Percentiles rank a stretch among this genome's conserved stretches.
phyloP scores from a whole-genome alignment of 75 land plant genomes.

The Adiantum capillusveneris region DNA sequence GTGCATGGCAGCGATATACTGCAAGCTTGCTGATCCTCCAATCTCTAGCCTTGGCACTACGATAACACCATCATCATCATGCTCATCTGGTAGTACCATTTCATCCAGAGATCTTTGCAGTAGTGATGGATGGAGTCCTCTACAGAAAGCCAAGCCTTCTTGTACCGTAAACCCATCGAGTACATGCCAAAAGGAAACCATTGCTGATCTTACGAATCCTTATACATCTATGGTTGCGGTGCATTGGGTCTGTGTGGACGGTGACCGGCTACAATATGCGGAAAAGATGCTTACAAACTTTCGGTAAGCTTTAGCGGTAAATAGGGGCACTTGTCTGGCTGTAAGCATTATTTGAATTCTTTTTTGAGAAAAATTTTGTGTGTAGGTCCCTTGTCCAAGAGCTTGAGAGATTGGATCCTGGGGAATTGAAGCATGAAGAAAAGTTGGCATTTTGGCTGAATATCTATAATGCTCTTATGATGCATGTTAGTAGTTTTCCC shows the following conservation, averaged over 20 bases:
- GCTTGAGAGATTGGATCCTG: constrained; percentile 25
- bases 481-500: constrained; percentile 23
- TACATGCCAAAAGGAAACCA: background rate
- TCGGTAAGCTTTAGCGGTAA: constrained; percentile 6
- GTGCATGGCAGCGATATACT: constrained; percentile 80
- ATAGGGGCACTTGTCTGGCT: background rate
- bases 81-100: constrained; percentile 46
- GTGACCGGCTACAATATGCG: constrained; percentile 29
- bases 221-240: constrained; percentile 18
- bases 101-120: constrained; percentile 32
- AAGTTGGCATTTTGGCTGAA: constrained; percentile 38
- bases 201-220: background rate
- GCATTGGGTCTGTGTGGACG: constrained; percentile 25
- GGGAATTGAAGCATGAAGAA: constrained; percentile 21
- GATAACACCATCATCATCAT: constrained; percentile 56
- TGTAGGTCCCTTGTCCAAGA: constrained; percentile 27
- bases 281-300: constrained; percentile 25
- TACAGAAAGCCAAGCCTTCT: constrained; percentile 11
- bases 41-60: constrained; percentile 15
- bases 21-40: constrained; percentile 83
- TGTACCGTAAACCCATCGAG: background rate
- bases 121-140: constrained; percentile 54
- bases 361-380: background rate
- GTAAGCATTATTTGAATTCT: background rate
- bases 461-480: constrained; percentile 34